A percentile compares a stretch with the other conserved stretches of the same genome.
phyloP scores from a whole-genome alignment of 225 moss, liverwort and hornwort species.

The Neckera pumila region DNA sequence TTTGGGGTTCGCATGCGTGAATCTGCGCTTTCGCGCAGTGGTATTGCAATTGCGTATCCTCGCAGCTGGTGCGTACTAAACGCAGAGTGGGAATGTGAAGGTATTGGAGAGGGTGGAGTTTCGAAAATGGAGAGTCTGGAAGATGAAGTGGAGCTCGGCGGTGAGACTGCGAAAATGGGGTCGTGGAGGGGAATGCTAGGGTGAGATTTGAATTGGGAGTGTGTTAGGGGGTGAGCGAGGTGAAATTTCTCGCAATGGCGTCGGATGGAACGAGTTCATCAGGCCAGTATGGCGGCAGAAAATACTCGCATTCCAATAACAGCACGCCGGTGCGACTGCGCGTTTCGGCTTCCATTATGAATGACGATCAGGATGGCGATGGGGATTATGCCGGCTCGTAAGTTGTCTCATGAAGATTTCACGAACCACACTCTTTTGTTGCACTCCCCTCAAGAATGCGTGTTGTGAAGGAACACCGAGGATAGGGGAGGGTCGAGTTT shows the following conservation, averaged over 20 bases:
- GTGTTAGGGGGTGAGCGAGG: neutral
- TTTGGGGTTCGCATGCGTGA: neutral
- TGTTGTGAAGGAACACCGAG: neutral
- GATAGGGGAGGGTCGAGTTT: neutral
- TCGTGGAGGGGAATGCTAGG: constrained; percentile 5
- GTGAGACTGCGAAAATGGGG: constrained; percentile 1
- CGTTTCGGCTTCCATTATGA: constrained; percentile 53
- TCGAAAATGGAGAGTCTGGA: constrained; percentile 9
- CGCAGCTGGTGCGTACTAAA: neutral
- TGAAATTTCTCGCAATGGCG: constrained; percentile 4
- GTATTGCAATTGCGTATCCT: neutral
- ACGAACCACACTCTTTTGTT: neutral
- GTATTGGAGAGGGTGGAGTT: neutral
- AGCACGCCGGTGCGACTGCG: constrained; percentile 50
- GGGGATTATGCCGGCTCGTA: constrained; percentile 63
- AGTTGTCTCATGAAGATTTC: constrained; percentile 27
- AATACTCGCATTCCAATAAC: constrained; percentile 68
- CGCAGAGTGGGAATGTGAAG: neutral
- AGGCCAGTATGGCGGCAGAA: constrained; percentile 65
- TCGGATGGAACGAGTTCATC: constrained; percentile 41
- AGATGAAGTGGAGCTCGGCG: constrained; percentile 1
- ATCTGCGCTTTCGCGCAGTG: neutral
- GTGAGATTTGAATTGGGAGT: neutral
- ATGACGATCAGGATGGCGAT: constrained; percentile 77
- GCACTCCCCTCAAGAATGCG: neutral